Evolutionary conservation across 495 filamentous ascomycete species (phyloP).

Genomic region (Neurospora discreta): DNA sequence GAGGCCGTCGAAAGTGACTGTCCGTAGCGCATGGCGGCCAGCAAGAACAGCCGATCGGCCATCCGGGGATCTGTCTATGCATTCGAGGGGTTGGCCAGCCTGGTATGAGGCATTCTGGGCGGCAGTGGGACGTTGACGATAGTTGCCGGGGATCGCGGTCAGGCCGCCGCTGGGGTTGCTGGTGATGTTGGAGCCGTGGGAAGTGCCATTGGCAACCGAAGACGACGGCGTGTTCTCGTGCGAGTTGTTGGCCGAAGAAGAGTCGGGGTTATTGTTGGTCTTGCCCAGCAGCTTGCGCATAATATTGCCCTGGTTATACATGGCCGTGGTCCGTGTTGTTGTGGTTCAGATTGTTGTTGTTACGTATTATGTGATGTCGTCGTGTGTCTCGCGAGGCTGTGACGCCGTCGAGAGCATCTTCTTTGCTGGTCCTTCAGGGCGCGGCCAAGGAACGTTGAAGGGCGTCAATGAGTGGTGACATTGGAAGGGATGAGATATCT

Average conservation of each 20-base stretch:
- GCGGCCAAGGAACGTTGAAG: background rate
- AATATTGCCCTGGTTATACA: slow-evolving; percentile 36
- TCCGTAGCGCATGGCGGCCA: slow-evolving; percentile 77
- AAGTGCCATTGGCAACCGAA: slow-evolving; percentile 3
- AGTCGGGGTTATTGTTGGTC: slow-evolving; percentile 18
- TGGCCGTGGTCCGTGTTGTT: slow-evolving; percentile 2
- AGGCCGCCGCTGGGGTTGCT: slow-evolving; percentile 23
- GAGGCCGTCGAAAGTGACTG: slow-evolving; percentile 59
- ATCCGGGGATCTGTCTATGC: slow-evolving; percentile 68
- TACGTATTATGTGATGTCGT: background rate
- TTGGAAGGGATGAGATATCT: background rate
- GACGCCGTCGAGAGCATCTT: background rate
- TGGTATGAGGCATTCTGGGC: slow-evolving; percentile 65
- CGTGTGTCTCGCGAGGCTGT: background rate
- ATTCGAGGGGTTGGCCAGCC: slow-evolving; percentile 60
- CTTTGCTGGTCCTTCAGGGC: background rate
- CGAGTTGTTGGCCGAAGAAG: slow-evolving; percentile 22
- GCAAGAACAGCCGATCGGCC: slow-evolving; percentile 68
- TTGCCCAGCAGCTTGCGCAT: slow-evolving; percentile 44
- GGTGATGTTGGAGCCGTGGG: slow-evolving; percentile 17
- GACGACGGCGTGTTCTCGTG: background rate
- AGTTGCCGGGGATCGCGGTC: slow-evolving; percentile 12
- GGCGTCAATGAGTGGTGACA: background rate
- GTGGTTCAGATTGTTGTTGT: background rate
- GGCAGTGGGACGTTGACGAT: slow-evolving; percentile 43